These are phyloP conservation scores for Lodderomyces elongisporus DNA, from an alignment of 1,139 yeast genomes.

Conservation along the genomic window DNA sequence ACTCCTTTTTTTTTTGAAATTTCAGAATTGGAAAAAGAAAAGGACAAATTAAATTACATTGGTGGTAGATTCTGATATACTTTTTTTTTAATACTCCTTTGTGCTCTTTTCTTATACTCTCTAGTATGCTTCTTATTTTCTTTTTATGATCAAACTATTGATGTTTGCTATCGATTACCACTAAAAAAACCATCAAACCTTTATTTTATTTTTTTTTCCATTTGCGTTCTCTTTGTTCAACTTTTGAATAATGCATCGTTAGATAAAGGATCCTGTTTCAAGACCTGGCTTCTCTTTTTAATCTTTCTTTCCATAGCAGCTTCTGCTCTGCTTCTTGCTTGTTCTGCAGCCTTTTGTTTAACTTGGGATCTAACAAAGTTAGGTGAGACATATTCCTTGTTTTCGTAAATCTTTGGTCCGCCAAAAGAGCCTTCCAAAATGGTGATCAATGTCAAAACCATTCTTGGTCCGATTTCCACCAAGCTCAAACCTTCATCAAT, in stretches of 20 bases:
- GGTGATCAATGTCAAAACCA: constrained; percentile 87
- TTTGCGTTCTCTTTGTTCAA: not conserved
- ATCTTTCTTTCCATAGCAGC: constrained; percentile 74
- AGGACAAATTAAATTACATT: too few relatives aligned
- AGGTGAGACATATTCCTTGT: constrained; percentile 94
- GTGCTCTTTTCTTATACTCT: too few relatives aligned
- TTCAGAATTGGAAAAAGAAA: too few relatives aligned
- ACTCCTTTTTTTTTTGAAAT: too few relatives aligned
- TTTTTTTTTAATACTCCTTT: too few relatives aligned
- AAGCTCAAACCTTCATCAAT: constrained; percentile 61
- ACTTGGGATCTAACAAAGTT: constrained; percentile 89
- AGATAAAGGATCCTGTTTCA: constrained; percentile 79
- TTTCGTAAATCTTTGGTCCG: constrained; percentile 96
- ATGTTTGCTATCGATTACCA: too few relatives aligned
- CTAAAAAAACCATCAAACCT: too few relatives aligned
- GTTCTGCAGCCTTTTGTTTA: constrained; percentile 73
- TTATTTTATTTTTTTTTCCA: too few relatives aligned
- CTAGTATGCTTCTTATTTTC: too few relatives aligned
- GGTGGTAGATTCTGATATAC: too few relatives aligned
- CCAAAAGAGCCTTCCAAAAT: constrained; percentile 96
- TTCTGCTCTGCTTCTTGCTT: constrained; percentile 73
- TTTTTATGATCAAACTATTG: too few relatives aligned
- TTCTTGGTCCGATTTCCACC: constrained; percentile 96
- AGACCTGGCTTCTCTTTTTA: constrained; percentile 68
- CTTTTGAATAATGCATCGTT: constrained; percentile 68